Evolutionary conservation across 371 early-diverging fungal species (phyloP).

Genomic region (Parasitella parasitica): DNA sequence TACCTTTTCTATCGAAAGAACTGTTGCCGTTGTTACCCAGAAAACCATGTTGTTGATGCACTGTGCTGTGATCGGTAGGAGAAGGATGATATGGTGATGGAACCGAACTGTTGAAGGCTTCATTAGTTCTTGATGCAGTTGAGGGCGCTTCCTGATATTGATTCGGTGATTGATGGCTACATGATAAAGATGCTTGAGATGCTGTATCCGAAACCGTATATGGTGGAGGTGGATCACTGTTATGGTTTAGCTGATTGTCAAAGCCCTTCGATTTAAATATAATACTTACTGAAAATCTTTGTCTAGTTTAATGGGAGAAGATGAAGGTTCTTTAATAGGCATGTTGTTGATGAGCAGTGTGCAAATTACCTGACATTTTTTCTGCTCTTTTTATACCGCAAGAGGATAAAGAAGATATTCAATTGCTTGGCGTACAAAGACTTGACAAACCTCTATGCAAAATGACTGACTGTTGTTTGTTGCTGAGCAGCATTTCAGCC

Average conservation of each 20-base stretch:
- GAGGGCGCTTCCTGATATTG: not conserved
- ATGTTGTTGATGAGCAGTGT: not conserved
- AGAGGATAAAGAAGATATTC: not conserved
- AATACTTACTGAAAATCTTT: constrained; percentile 5
- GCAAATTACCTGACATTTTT: constrained; percentile 1
- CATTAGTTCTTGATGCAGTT: not conserved
- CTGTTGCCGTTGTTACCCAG: not conserved
- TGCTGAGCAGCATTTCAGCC: not conserved
- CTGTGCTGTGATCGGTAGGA: not conserved
- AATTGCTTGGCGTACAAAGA: constrained; percentile 5
- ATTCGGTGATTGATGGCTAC: not conserved
- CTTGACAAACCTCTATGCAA: not conserved
- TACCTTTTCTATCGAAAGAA: not conserved
- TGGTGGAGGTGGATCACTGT: constrained; percentile 19
- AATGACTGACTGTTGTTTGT: not conserved
- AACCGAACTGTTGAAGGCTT: not conserved
- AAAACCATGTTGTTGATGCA: not conserved
- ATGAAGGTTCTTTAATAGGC: not conserved
- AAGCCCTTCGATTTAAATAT: not conserved
- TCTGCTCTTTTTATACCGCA: not conserved
- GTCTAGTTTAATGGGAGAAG: not conserved
- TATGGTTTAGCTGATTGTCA: not conserved
- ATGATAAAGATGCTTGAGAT: not conserved
- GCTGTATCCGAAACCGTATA: not conserved
- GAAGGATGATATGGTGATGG: not conserved